Percentiles rank a stretch among this genome's conserved stretches.
phyloP scores from a whole-genome alignment of 176 grass and related monocot genomes.

The Carex cristatella region DNA sequence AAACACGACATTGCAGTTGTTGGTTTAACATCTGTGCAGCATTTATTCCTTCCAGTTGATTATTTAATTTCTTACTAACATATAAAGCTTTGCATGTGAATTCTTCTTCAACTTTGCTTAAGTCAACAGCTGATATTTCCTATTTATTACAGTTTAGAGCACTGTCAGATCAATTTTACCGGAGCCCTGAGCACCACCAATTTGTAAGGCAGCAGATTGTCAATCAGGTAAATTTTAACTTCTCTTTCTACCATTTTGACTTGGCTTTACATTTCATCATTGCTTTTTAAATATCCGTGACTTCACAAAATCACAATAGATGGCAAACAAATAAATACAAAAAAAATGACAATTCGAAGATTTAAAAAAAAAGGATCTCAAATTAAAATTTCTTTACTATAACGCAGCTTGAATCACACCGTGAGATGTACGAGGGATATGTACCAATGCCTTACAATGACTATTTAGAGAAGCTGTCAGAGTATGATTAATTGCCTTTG shows the following conservation, averaged over 20 bases:
- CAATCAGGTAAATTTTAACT: conserved; percentile 49
- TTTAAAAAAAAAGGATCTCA: background rate
- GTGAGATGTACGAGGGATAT: conserved; percentile 79
- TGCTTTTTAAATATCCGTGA: conserved; percentile 7
- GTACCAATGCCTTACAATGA: conserved; percentile 91
- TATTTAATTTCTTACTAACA: background rate
- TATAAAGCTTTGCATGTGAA: background rate
- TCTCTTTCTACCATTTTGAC: background rate
- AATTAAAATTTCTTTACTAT: background rate
- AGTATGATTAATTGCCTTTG: conserved; percentile 30
- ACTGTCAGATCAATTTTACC: conserved; percentile 93
- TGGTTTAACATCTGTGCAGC: background rate
- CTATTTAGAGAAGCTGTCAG: conserved; percentile 71
- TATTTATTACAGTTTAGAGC: conserved; percentile 65
- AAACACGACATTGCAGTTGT: background rate
- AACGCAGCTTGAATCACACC: conserved; percentile 70
- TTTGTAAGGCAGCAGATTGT: conserved; percentile 90
- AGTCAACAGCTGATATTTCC: background rate
- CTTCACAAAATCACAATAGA: conserved; percentile 1
- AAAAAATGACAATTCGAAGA: background rate
- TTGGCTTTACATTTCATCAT: background rate
- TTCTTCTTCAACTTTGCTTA: background rate
- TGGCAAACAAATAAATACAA: background rate
- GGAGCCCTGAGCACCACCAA: conserved; percentile 74
- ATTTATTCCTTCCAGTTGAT: background rate